Conservation (phyloP, 768 basidiomycete species). For the Boletus tomentosulus region DNA sequence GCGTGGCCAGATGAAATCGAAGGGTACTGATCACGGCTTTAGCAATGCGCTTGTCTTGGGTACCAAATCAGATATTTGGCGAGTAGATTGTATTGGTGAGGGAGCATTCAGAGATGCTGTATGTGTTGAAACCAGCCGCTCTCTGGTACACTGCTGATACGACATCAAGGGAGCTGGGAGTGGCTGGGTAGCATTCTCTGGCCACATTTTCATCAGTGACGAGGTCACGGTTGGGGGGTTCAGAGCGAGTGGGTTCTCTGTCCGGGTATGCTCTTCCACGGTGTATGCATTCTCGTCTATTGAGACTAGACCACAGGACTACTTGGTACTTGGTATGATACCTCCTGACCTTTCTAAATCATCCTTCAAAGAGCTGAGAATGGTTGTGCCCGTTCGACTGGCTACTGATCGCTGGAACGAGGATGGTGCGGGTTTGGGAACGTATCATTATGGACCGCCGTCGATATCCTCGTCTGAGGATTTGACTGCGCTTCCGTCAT, state of each 20-base stretch:
- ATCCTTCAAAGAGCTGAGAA: slow-evolving; percentile 56
- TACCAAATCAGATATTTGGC: slow-evolving; percentile 71
- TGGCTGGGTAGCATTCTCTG: slow-evolving; percentile 58
- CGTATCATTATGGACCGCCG: slow-evolving; percentile 3
- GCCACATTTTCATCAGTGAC: slow-evolving; percentile 53
- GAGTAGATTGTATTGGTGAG: slow-evolving; percentile 59
- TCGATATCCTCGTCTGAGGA: slow-evolving; percentile 26
- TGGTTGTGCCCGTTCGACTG: slow-evolving; percentile 59
- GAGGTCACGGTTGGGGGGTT: slow-evolving; percentile 57
- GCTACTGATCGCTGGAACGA: slow-evolving; percentile 58
- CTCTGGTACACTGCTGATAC: slow-evolving; percentile 3
- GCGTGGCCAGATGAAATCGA: slow-evolving; percentile 4
- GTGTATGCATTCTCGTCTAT: slow-evolving; percentile 1
- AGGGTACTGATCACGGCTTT: not conserved
- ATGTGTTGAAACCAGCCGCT: slow-evolving; percentile 18
- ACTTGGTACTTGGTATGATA: slow-evolving; percentile 54
- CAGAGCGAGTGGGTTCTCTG: slow-evolving; percentile 56
- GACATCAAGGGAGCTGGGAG: slow-evolving; percentile 52
- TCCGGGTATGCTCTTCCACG: slow-evolving; percentile 44
- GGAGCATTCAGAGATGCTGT: slow-evolving; percentile 58
- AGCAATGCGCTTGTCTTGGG: slow-evolving; percentile 47
- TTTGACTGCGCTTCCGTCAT: slow-evolving; percentile 4
- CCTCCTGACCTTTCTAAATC: slow-evolving; percentile 54
- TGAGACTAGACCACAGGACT: slow-evolving; percentile 47
- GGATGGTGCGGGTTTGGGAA: slow-evolving; percentile 26